Base-by-base conservation (phyloP, 192 early-diverging fungal species). In the Lobulomyces angularis region DNA sequence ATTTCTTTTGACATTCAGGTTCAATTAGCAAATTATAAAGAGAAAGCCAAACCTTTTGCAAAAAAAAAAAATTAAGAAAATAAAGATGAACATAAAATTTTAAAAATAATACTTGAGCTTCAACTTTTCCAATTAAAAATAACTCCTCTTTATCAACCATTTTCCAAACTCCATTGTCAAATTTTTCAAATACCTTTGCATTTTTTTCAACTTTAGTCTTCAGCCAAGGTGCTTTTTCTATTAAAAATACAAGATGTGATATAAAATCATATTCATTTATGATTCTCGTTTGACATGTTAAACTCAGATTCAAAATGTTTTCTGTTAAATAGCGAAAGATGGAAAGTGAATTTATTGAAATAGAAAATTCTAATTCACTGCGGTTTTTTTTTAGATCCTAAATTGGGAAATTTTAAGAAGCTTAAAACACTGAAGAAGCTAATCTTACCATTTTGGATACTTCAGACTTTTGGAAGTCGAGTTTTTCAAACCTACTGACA, bases 1-100 rank as follows among this genome's bases (percentile, higher is more conserved):
- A 66, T 16, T 55, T 57, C 29, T 59, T 48, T 17, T 62, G 56
- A 38, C 65, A 69, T 35, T 57, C 61, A 1, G 42, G 50, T 36
- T 68, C 64, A 12, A 69, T 32, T 20, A 69, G 35, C 35, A 73
- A 32, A 20, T 70, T 73, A 43, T 65, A 68, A 1, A 69, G 43
- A 1, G 52, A 29, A 14, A 73, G 40, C 70, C 65, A 73, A 3
- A 59, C 54, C 65, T 67, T 16, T 37, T 26, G 30, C 23, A 16
- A 14, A 8, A 19, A 44, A 0, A 1, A 0, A 46, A 46, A 16
- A 16, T 27, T 1, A 42, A 40, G 31, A 16, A 12, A 12, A 12
- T 32, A 12, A 32, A 32, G 12, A 32, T 32, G 12, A 12, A 11
- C n/a, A 12, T 39, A 24, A 11, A 39, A 11, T 19, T 12, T 12